phyloP scores from a whole-genome alignment of 208 protist genomes.

The Phytomonas francai region DNA sequence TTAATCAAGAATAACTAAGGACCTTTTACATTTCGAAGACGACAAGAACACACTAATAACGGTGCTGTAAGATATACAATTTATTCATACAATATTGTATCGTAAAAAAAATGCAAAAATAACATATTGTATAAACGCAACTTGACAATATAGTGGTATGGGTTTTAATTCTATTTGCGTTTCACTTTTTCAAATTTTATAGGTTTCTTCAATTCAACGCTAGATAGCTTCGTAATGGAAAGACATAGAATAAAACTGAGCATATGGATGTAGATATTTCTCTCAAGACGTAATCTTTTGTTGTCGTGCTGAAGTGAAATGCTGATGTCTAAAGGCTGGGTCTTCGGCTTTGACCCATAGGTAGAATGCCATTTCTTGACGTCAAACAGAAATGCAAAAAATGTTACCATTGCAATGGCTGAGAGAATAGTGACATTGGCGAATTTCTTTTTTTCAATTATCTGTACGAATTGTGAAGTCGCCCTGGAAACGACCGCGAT shows the following conservation, averaged over 20 bases:
- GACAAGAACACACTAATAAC: too few relatives aligned
- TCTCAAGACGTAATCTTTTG: constrained; percentile 42
- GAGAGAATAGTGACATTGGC: constrained; percentile 33
- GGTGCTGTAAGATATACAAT: too few relatives aligned
- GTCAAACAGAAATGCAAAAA: constrained; percentile 34
- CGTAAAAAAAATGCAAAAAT: too few relatives aligned
- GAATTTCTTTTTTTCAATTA: constrained; percentile 30
- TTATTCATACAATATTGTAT: too few relatives aligned
- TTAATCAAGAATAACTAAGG: too few relatives aligned
- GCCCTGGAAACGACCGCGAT: constrained; percentile 21
- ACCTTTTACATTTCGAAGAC: too few relatives aligned
- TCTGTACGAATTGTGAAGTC: constrained; percentile 20
- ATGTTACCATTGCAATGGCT: constrained; percentile 25
- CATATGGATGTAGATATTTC: constrained; percentile 71
- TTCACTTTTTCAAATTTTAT: too few relatives aligned
- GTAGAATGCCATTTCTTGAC: constrained; percentile 42
- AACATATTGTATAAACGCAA: too few relatives aligned
- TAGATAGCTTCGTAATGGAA: constrained; percentile 36
- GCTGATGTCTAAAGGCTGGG: constrained; percentile 52
- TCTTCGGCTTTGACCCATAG: constrained; percentile 26
- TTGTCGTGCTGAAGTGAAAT: constrained; percentile 52
- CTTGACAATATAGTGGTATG: too few relatives aligned
- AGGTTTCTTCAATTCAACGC: too few relatives aligned
- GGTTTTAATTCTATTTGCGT: too few relatives aligned
- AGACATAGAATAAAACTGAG: constrained; percentile 38